phyloP scores from a whole-genome alignment of 192 early-diverging fungal species.

The Podila clonocystis region DNA sequence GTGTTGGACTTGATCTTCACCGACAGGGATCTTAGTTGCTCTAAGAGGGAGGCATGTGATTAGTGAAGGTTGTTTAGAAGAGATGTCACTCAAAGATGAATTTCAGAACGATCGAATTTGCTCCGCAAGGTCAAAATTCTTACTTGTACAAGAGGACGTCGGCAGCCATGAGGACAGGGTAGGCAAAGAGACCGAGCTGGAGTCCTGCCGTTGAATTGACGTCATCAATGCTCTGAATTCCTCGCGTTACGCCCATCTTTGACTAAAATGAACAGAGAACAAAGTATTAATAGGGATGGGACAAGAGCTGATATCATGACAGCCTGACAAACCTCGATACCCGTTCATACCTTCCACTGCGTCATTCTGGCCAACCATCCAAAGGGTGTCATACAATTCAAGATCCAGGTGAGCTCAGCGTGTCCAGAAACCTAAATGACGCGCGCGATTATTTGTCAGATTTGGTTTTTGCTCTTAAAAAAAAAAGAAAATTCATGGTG shows the following conservation, averaged over 20 bases:
- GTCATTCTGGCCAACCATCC: slow-evolving; percentile 95
- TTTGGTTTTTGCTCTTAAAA: no score
- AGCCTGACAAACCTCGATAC: not conserved
- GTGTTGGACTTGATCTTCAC: slow-evolving; percentile 94
- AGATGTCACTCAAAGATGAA: no score
- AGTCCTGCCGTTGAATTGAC: slow-evolving; percentile 55
- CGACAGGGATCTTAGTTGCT: slow-evolving; percentile 89
- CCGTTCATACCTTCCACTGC: slow-evolving; percentile 83
- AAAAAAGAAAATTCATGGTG: no score
- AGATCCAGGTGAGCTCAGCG: slow-evolving; percentile 85
- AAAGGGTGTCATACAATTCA: slow-evolving; percentile 88
- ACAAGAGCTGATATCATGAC: not conserved
- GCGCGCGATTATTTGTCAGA: not conserved
- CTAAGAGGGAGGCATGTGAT: slow-evolving; percentile 9
- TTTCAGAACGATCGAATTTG: no score
- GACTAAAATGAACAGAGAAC: slow-evolving; percentile 14
- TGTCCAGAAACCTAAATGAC: slow-evolving; percentile 69
- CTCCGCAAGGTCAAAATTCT: not conserved
- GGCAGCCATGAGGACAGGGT: slow-evolving; percentile 92
- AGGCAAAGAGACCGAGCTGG: slow-evolving; percentile 85
- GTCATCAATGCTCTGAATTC: slow-evolving; percentile 56
- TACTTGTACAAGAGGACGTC: slow-evolving; percentile 91
- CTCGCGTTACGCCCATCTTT: slow-evolving; percentile 54
- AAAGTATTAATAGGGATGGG: no score
- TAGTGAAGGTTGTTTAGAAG: no score